These are phyloP conservation scores for Pyrenula massariospora DNA, from an alignment of 495 filamentous ascomycete genomes.

Conservation along the genomic window DNA sequence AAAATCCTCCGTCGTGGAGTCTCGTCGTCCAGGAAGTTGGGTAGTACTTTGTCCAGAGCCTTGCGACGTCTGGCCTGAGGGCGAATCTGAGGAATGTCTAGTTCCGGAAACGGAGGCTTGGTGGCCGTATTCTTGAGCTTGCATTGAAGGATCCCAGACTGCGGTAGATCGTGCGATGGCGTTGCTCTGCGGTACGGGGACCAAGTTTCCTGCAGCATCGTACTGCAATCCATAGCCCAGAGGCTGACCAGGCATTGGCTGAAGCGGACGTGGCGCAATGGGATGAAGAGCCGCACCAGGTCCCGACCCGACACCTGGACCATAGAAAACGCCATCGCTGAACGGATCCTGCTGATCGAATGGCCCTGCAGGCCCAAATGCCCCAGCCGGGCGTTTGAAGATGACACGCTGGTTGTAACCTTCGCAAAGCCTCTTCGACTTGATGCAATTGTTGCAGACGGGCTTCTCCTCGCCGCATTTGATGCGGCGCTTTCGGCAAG, in stretches of 20 bases:
- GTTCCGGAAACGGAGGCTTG: neutral
- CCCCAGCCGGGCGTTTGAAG: constrained; percentile 77
- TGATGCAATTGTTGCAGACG: constrained; percentile 84
- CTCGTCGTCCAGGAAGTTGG: neutral
- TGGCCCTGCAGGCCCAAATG: constrained; percentile 22
- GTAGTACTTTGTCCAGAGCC: neutral
- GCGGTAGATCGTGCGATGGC: neutral
- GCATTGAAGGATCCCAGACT: neutral
- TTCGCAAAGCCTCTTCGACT: constrained; percentile 87
- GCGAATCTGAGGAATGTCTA: neutral
- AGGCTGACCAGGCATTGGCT: neutral
- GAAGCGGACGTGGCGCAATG: neutral
- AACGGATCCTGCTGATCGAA: neutral
- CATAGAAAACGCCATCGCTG: neutral
- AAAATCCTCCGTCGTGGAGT: neutral
- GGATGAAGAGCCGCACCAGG: neutral
- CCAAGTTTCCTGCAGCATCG: neutral
- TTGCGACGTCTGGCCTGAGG: neutral
- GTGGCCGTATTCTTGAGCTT: neutral
- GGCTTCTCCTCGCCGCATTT: constrained; percentile 96
- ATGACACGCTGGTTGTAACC: constrained; percentile 88
- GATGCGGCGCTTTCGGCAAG: constrained; percentile 88
- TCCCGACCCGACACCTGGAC: neutral
- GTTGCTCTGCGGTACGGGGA: neutral
- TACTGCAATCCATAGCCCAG: neutral